Evolutionary conservation across 371 early-diverging fungal species (phyloP).

Genomic region (Nosema muscidifuracis): DNA sequence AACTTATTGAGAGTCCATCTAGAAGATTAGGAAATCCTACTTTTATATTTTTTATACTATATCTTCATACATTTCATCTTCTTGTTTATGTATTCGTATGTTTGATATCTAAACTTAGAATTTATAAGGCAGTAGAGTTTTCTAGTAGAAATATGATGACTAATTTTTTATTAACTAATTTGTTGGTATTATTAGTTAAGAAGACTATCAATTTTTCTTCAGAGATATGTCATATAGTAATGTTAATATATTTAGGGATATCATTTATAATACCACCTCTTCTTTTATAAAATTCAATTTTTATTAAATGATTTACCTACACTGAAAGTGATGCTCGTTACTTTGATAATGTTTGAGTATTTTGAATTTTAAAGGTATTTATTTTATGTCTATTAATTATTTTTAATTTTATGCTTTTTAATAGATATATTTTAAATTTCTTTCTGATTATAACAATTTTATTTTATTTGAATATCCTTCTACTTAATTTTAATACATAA

Average conservation of each 20-base stretch:
- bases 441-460: too few relatives aligned
- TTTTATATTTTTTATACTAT: conserved; percentile 32
- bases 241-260: not conserved
- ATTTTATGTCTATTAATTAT: too few relatives aligned
- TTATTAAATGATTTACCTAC: too few relatives aligned
- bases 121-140: not conserved
- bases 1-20: conserved; percentile 2
- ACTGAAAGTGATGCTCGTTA: too few relatives aligned
- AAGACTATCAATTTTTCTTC: not conserved
- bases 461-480: too few relatives aligned
- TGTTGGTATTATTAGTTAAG: conserved; percentile 56
- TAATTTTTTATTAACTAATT: conserved; percentile 52
- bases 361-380: too few relatives aligned
- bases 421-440: too few relatives aligned
- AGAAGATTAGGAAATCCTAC: conserved; percentile 45
- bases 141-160: conserved; percentile 47
- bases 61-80: conserved; percentile 37
- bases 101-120: conserved; percentile 3
- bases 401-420: too few relatives aligned
- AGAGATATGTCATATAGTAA: not conserved
- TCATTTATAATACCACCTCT: not conserved
- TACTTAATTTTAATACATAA: too few relatives aligned
- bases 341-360: too few relatives aligned
- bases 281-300: too few relatives aligned
- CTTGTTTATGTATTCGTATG: conserved; percentile 34